Base-by-base conservation (phyloP, 768 basidiomycete species). In the Zangia roseola region DNA sequence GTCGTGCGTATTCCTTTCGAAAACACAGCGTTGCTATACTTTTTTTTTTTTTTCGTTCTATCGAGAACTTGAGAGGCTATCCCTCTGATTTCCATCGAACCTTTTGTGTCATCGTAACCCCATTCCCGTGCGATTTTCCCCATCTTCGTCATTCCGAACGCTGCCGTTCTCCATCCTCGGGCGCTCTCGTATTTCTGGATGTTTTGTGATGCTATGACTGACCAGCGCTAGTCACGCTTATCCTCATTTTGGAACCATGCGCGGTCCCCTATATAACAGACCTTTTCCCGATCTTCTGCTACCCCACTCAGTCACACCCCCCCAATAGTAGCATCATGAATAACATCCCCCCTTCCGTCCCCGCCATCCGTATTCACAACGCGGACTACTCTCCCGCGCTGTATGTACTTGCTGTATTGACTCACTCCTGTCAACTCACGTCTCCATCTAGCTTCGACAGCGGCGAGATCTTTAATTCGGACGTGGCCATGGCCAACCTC, bases 181-280 rank as follows among this genome's bases (percentile, higher is more conserved):
- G 30, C 30, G 30, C 13, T 31, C 10, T 7, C 6, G 30, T 20
- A 37, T n/a, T 33, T 2, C 44, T 14, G 10, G 35, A 28, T 40
- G 43, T 50, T 49, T 16, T 56, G 26, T 33, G 17, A 41, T 34
- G 16, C 37, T 31, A 16, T 44, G 36, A n/a, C n/a, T n/a, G n/a
- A n/a, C n/a, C n/a, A n/a, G n/a, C n/a, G 35, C 35, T 40, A 24
- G 44, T n/a, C 44, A 57, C 45, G 46, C 45, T 17, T 19, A 0
- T 13, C 30, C 35, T 19, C 53, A 50, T 47, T 20, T 13, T 39
- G 35, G 47, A 45, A 54, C 21, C 28, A n/a, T 31, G 30, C 30
- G 30, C 30, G n/a, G 30, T 19, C 30, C 24, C 26, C 34, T 63
- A 63, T 62, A 62, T 57, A 65, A 62, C 30, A n/a, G n/a, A n/a